phyloP scores from a whole-genome alignment of 2,329 filamentous ascomycete species.

The Pezicula rhizophila region DNA sequence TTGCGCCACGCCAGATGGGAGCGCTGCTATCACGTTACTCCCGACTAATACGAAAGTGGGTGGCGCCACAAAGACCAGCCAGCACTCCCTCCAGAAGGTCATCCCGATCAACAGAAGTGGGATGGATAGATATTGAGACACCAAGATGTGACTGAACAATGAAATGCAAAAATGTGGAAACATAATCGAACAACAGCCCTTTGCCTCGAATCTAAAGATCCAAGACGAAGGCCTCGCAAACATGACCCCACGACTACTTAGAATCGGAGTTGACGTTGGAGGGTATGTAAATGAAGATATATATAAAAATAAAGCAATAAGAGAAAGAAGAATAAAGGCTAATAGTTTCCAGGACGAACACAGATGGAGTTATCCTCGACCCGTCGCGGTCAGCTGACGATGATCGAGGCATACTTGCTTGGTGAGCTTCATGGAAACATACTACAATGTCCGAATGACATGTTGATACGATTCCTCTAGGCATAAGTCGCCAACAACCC shows the following conservation, averaged over 20 bases:
- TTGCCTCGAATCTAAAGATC: neutral
- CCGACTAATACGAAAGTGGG: neutral
- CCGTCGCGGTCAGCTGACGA: conserved; percentile 3
- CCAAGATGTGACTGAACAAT: neutral
- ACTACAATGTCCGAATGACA: neutral
- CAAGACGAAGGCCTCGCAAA: neutral
- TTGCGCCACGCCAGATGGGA: neutral
- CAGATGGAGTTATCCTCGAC: conserved; percentile 10
- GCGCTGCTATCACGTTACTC: neutral
- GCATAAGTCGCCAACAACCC: conserved; percentile 16
- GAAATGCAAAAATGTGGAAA: neutral
- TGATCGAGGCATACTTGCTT: conserved; percentile 8
- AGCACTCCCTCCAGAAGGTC: neutral
- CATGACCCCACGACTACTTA: conserved; percentile 2
- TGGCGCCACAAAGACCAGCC: too few relatives aligned
- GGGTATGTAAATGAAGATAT: conserved; percentile 3
- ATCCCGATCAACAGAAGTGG: neutral
- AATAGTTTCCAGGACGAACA: conserved; percentile 6
- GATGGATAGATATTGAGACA: neutral
- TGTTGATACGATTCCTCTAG: neutral
- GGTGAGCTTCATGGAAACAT: neutral
- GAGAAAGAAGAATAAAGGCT: neutral
- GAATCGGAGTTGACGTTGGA: conserved; percentile 17
- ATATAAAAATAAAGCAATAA: too few relatives aligned
- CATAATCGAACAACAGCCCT: neutral